These are phyloP conservation scores for Epichloe sibirici DNA, from an alignment of 2,329 filamentous ascomycete species.

Conservation along the genomic window DNA sequence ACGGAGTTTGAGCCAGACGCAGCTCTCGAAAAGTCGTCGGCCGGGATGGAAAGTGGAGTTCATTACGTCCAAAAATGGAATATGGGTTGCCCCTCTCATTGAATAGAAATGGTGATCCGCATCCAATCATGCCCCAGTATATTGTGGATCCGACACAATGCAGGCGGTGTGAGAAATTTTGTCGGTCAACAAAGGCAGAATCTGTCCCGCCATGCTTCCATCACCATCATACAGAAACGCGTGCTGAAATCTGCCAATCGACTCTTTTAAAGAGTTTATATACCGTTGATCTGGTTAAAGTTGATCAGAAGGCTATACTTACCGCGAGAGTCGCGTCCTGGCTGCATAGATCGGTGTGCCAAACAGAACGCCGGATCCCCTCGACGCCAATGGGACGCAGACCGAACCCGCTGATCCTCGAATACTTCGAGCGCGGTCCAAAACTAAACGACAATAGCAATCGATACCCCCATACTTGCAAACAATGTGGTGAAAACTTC, in stretches of 20 bases:
- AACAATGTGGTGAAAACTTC: constrained; percentile 76
- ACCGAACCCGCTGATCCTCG: constrained; percentile 72
- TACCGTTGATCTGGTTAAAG: neutral
- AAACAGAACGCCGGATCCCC: constrained; percentile 9
- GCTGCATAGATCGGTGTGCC: constrained; percentile 14
- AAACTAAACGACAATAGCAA: constrained; percentile 87
- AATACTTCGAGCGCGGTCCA: constrained; percentile 77
- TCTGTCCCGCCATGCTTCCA: constrained; percentile 12
- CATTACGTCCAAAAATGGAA: too few species aligned
- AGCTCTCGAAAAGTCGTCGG: too few species aligned
- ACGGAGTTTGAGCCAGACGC: too few species aligned
- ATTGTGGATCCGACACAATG: constrained; percentile 2
- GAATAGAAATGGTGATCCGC: neutral
- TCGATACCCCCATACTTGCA: constrained; percentile 84
- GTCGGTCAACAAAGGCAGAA: constrained; percentile 24
- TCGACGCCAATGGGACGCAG: constrained; percentile 57
- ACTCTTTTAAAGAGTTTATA: neutral
- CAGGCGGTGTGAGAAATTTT: constrained; percentile 24
- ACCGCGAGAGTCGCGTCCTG: constrained; percentile 11
- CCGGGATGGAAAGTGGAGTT: too few species aligned
- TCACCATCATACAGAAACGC: constrained; percentile 3
- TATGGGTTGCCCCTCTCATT: neutral
- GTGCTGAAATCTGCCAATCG: neutral
- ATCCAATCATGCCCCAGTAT: neutral
- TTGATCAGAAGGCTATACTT: neutral